Base-by-base conservation (phyloP, 2,329 filamentous ascomycete genomes). In the Colletotrichum euphorbiae region DNA sequence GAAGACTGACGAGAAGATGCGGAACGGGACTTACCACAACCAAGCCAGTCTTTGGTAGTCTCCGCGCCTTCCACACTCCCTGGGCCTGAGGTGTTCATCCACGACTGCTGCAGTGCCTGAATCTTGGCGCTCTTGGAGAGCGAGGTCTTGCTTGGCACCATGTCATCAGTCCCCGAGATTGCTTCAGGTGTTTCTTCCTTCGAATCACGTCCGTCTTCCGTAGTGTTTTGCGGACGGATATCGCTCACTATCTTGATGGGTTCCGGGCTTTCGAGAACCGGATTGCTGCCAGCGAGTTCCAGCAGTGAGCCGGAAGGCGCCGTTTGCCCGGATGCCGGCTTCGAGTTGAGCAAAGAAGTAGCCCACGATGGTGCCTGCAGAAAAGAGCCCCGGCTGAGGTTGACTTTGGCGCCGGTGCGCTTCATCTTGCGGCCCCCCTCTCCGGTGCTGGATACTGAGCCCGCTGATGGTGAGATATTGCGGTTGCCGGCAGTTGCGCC, bases 51-150 rank as follows among this genome's bases (percentile, higher is more conserved):
- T 36, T 0, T 36, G 15, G 8, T 1, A 15, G 28, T 31, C 3
- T 33, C 48, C 9, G 48, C 0, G 17, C 2, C 17, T 31, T 54
- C 31, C 2, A 36, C 15, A 31, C 17, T 33, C n/a, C 15, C 51
- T 9, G 31, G 2, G 4, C 17, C 36, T 21, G 63, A 56, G n/a
- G 56, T 69, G 21, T 66, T 55, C 61, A 76, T 74, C 79, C 79
- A 80, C 13, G 74, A 61, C 36, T 69, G 69, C 62, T 79, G 77
- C 17, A 75, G 64, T 3, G 72, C 73, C 54, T 72, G 19, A 4
- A 80, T 78, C 28, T 67, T 73, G 31, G 73, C n/a, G 28, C 42
- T 62, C 42, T 19, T 48, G 9, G 59, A 36, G 5, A 67, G 45
- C 11, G 36, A 52, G 21, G 40, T 42, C 64, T 67, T 67, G 19